Conservation (phyloP, 257 asterid genomes). For the Asclepias syriaca region DNA sequence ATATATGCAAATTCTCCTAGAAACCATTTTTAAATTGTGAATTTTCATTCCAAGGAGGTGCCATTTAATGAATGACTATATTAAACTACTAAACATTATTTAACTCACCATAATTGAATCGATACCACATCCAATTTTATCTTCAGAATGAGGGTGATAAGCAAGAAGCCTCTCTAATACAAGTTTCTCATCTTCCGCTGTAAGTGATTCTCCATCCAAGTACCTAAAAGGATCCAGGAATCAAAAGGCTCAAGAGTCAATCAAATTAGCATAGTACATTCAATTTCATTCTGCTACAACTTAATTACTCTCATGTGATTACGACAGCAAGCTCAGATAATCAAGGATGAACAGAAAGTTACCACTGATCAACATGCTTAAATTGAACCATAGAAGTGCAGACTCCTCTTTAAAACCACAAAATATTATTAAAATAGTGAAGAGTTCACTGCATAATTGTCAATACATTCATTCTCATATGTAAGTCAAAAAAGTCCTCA, state of each 20-base stretch:
- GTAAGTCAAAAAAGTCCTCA: background rate
- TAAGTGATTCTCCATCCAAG: slow-evolving; percentile 79
- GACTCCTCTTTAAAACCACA: background rate
- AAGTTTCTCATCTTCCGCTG: slow-evolving; percentile 63
- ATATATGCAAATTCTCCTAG: background rate
- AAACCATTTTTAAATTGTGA: background rate
- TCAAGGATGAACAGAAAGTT: background rate
- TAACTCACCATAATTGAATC: slow-evolving; percentile 89
- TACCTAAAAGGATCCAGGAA: slow-evolving; percentile 41
- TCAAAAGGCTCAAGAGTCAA: background rate
- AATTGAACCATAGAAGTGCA: background rate
- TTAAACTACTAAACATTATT: background rate
- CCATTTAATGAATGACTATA: background rate
- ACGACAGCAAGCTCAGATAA: background rate
- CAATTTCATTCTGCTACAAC: background rate
- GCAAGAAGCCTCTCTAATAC: slow-evolving; percentile 72
- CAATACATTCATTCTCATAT: background rate
- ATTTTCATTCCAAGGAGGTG: background rate
- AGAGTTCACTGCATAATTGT: background rate
- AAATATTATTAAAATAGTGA: background rate
- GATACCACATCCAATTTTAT: slow-evolving; percentile 90
- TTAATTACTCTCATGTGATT: background rate
- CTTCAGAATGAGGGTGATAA: slow-evolving; percentile 80
- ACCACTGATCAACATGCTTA: background rate
- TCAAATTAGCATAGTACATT: background rate